Percentiles rank a stretch among this genome's conserved stretches.
These are phyloP conservation scores for Colletotrichum abscissum DNA, from an alignment of 2,329 filamentous ascomycete genomes.

Conservation along the genomic window DNA sequence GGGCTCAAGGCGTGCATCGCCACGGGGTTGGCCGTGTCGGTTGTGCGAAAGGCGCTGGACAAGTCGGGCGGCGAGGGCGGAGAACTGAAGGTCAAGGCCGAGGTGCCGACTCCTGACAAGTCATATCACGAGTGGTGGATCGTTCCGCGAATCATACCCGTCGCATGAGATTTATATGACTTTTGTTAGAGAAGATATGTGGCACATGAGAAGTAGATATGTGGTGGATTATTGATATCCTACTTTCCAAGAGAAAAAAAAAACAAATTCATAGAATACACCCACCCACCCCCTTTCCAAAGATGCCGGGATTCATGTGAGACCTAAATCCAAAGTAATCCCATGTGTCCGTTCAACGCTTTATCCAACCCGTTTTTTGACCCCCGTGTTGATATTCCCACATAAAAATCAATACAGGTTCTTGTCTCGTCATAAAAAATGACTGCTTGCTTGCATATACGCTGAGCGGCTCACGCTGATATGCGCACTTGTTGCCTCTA, in stretches of 20 bases:
- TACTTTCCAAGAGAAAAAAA: neutral
- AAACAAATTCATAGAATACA: neutral
- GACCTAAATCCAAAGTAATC: neutral
- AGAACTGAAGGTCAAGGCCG: conserved; percentile 56
- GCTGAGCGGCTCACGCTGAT: conserved; percentile 17
- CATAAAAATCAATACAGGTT: conserved; percentile 23
- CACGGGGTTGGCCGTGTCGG: conserved; percentile 72
- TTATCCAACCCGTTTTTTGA: conserved; percentile 8
- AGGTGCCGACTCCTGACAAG: conserved; percentile 63
- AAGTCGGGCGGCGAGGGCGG: conserved; percentile 41
- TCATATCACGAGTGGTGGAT: conserved; percentile 75
- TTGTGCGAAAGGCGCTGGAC: conserved; percentile 67
- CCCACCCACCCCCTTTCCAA: neutral
- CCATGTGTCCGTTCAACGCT: neutral
- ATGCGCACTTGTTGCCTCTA: conserved; percentile 10
- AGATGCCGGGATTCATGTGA: conserved; percentile 19
- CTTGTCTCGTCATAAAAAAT: neutral
- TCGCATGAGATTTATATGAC: neutral
- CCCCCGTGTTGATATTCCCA: conserved; percentile 10
- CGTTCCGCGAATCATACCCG: conserved; percentile 61
- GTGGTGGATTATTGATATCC: conserved; percentile 8
- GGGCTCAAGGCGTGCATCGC: conserved; percentile 78
- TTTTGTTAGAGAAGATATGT: too few species aligned
- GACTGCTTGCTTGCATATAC: neutral
- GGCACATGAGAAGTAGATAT: conserved; percentile 8